Percentiles rank a stretch among this genome's conserved stretches.
phyloP scores from a whole-genome alignment of 805 yeast species.

The Sungouiella blattae region DNA sequence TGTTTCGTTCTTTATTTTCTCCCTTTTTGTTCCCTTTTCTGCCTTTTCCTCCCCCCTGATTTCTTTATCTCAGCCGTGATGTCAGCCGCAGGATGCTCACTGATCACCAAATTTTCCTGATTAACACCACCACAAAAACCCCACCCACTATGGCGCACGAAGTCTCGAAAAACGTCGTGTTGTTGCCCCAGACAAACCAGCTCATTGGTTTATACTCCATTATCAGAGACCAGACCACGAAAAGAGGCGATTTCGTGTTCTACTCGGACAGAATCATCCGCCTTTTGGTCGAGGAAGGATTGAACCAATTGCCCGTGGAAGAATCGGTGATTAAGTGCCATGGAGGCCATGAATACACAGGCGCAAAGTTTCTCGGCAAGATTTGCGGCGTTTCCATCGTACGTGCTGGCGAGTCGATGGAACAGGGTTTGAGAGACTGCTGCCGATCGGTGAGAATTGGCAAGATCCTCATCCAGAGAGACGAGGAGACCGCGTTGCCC shows the following conservation, averaged over 20 bases:
- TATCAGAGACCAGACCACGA: constrained; percentile 77
- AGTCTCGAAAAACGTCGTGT: constrained; percentile 50
- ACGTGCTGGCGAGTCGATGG: constrained; percentile 99
- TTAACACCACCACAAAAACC: too few species aligned
- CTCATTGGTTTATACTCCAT: constrained; percentile 83
- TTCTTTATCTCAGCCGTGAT: too few species aligned
- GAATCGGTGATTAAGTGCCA: constrained; percentile 68
- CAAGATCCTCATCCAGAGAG: constrained; percentile 93
- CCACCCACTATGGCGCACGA: constrained; percentile 17
- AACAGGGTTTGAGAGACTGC: constrained; percentile 95
- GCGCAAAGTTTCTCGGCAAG: constrained; percentile 81
- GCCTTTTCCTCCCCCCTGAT: background rate
- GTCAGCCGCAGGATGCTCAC: too few species aligned
- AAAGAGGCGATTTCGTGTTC: constrained; percentile 89
- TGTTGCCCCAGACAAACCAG: constrained; percentile 88
- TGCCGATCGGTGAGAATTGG: constrained; percentile 96
- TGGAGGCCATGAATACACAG: constrained; percentile 66
- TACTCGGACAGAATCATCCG: constrained; percentile 94
- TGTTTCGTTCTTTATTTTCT: too few species aligned
- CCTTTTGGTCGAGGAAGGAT: constrained; percentile 89
- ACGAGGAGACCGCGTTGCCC: constrained; percentile 95
- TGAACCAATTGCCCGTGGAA: constrained; percentile 90
- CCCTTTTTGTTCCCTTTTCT: background rate
- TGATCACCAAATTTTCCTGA: too few species aligned
- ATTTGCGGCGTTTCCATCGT: constrained; percentile 98